Base-by-base conservation (phyloP, 805 yeast species). In the Candida railenensis region DNA sequence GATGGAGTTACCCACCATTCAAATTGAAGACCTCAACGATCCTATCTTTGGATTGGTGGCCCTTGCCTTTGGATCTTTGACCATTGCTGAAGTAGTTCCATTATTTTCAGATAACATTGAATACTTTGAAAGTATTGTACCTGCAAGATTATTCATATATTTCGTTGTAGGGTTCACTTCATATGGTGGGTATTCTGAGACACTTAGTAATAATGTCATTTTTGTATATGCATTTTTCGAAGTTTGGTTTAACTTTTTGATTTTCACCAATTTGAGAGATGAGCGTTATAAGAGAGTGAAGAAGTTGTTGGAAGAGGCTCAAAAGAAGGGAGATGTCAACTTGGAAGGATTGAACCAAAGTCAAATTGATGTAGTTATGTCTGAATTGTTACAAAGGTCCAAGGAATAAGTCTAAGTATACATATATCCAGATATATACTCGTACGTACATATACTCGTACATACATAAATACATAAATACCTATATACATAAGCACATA, bases 171-270 rank as follows among this genome's bases (percentile, higher is more conserved):
- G 80, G 5, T 72, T 72, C 3, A 73, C 72, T 51, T 63, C 82
- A 21, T 82, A 80, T 55, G 44, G 76, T 37, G 73, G 74, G 46
- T 65, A 65, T n/a, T 61, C 67, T 38, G 70, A 74, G 18, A 60
- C 66, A 20, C 48, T 85, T n/a, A 80, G 85, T 57, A 85, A 85
- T 63, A 82, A 81, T 56, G 66, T 81, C 40, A 78, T 83, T 3
- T 83, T 86, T 51, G 66, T 76, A 3, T 83, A 76, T 57, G 62
- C 80, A 25, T 83, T 85, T 50, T 56, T 78, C 51, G 94, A 86
- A 61, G 74, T 85, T 28, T 86, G 91, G 89, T 69, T 81, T 56
- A 81, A 83, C 55, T 80, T 83, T 48, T 65, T 85, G 52, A 73
- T 83, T 30, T 85, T 74, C 61, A 78, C 76, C 57, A 74, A 83